Evolutionary conservation across 257 asterid species (phyloP).

Genomic region (Leptodermis oblonga): DNA sequence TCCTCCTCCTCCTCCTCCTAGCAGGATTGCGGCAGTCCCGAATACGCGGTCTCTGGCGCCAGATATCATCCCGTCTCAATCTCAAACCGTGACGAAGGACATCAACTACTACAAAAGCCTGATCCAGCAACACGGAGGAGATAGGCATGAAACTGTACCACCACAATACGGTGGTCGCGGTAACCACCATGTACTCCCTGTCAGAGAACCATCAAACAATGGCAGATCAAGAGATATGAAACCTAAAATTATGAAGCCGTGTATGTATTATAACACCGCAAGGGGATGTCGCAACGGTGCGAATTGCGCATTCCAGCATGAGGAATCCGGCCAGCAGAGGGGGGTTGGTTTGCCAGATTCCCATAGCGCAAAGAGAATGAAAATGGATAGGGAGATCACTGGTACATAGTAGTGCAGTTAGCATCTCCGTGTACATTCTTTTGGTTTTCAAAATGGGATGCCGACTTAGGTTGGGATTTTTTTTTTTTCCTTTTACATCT

Average conservation of each 20-base stretch:
- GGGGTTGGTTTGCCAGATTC: slow-evolving; percentile 32
- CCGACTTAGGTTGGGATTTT: neutral
- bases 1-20: slow-evolving; percentile 45
- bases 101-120: slow-evolving; percentile 71
- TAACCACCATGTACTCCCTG: slow-evolving; percentile 22
- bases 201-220: slow-evolving; percentile 27
- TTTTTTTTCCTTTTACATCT: no score
- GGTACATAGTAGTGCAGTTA: slow-evolving; percentile 32
- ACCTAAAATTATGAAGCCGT: slow-evolving; percentile 46
- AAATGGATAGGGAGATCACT: slow-evolving; percentile 49
- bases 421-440: slow-evolving; percentile 24
- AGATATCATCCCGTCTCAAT: slow-evolving; percentile 28
- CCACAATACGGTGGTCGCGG: slow-evolving; percentile 35
- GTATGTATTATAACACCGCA: slow-evolving; percentile 49
- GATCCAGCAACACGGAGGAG: slow-evolving; percentile 91
- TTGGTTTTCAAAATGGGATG: slow-evolving; percentile 17
- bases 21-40: slow-evolving; percentile 28
- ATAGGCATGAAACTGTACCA: slow-evolving; percentile 47
- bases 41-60: slow-evolving; percentile 32
- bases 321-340: slow-evolving; percentile 31
- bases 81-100: slow-evolving; percentile 52
- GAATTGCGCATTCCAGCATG: slow-evolving; percentile 49
- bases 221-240: slow-evolving; percentile 36
- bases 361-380: slow-evolving; percentile 50
- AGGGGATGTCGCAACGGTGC: slow-evolving; percentile 65